These are phyloP conservation scores for Cordyceps cateniannulata DNA, from an alignment of 2,329 filamentous ascomycete species.

Conservation along the genomic window DNA sequence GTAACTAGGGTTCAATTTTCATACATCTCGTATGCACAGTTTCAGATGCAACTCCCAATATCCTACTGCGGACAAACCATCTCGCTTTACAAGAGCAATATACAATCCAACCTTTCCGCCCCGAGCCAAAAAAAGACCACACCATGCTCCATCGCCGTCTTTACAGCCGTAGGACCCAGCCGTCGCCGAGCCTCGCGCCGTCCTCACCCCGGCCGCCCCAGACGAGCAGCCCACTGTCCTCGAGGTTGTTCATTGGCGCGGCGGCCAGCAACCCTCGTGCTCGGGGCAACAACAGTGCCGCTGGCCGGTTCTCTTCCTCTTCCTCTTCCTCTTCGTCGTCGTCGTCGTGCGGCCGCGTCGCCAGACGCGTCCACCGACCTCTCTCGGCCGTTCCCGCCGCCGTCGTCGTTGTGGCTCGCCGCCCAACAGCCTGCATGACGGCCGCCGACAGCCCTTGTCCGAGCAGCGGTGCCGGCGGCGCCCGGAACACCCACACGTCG, in stretches of 20 bases:
- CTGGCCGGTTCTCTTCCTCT: conserved; percentile 31
- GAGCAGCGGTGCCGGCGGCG: conserved; percentile 48
- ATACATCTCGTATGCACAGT: not conserved
- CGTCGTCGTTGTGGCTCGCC: conserved; percentile 46
- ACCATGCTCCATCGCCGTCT: not conserved
- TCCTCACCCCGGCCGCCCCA: conserved; percentile 52
- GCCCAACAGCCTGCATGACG: conserved; percentile 45
- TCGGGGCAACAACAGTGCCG: conserved; percentile 34
- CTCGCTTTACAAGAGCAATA: not conserved
- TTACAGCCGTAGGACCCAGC: conserved; percentile 53
- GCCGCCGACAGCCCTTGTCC: conserved; percentile 49
- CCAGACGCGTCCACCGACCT: conserved; percentile 50
- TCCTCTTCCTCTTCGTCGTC: conserved; percentile 37
- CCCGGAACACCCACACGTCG: conserved; percentile 60
- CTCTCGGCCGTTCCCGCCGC: too few species aligned
- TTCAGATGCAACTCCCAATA: not conserved
- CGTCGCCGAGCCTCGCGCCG: conserved; percentile 50
- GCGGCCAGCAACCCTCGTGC: conserved; percentile 53
- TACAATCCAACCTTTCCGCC: not conserved
- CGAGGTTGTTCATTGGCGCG: conserved; percentile 50
- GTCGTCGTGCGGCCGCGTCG: conserved; percentile 42
- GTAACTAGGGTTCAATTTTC: not conserved
- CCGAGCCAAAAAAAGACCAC: not conserved
- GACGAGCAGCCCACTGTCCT: conserved; percentile 52
- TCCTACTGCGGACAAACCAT: not conserved